These are phyloP conservation scores for Vitis rotundifolia DNA, from an alignment of 164 flowering plant species.

Conservation along the genomic window DNA sequence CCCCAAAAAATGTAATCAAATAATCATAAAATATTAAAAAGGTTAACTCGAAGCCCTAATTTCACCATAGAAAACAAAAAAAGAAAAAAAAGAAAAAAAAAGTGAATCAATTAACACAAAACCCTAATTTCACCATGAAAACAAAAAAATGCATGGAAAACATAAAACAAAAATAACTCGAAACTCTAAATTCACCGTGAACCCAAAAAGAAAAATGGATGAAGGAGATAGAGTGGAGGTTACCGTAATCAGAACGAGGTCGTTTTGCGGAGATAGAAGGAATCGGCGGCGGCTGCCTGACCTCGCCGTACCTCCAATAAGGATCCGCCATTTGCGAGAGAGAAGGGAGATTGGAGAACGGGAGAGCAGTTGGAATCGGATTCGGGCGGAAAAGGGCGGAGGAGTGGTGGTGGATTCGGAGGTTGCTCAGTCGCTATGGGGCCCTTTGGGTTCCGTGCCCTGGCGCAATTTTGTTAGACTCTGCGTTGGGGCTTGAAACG, in stretches of 20 bases:
- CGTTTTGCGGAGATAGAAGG: slow-evolving; percentile 40
- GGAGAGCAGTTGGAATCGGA: neutral
- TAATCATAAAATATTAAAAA: neutral
- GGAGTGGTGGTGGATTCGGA: too few species aligned
- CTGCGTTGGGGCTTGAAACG: too few species aligned
- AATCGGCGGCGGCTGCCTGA: slow-evolving; percentile 30
- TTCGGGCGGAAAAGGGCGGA: too few species aligned
- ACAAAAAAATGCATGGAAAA: neutral
- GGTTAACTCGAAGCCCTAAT: neutral
- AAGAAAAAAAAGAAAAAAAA: neutral
- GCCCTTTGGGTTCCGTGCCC: too few species aligned
- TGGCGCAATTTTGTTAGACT: too few species aligned
- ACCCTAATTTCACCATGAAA: slow-evolving; percentile 2
- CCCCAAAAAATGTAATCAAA: neutral
- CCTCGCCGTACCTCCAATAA: slow-evolving; percentile 48
- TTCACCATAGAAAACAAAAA: neutral
- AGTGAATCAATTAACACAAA: neutral
- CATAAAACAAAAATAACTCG: neutral
- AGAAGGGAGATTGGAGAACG: neutral
- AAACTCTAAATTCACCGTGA: neutral
- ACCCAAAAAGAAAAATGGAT: neutral
- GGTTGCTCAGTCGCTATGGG: too few species aligned
- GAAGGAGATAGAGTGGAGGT: neutral
- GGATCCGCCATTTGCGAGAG: slow-evolving; percentile 39
- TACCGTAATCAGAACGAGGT: slow-evolving; percentile 54